A percentile compares a stretch with the other conserved stretches of the same genome.
These are phyloP conservation scores for Sordaria brevicollis DNA, from an alignment of 495 filamentous ascomycete genomes.

Conservation along the genomic window DNA sequence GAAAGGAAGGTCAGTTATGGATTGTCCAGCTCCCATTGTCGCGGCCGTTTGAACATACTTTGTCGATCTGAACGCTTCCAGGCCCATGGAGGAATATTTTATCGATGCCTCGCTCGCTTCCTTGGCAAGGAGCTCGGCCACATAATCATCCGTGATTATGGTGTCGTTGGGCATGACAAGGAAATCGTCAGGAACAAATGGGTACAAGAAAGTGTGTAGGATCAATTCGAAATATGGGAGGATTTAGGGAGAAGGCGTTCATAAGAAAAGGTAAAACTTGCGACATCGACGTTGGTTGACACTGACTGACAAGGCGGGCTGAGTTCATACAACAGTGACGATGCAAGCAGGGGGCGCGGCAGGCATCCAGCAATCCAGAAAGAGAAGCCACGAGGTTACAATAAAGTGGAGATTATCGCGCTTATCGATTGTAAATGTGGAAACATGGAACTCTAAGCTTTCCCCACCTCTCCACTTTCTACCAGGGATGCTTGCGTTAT, in stretches of 20 bases:
- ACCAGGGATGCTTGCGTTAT: background rate
- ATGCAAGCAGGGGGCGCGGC: background rate
- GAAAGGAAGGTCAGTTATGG: background rate
- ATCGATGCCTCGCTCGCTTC: constrained; percentile 61
- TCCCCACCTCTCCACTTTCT: too few relatives aligned
- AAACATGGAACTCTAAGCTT: background rate
- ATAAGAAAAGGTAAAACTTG: background rate
- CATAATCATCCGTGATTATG: constrained; percentile 58
- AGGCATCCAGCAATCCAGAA: background rate
- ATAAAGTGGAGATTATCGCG: background rate
- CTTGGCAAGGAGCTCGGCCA: constrained; percentile 60
- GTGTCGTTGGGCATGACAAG: constrained; percentile 27
- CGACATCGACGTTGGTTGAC: background rate
- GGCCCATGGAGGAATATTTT: constrained; percentile 61
- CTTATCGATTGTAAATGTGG: background rate
- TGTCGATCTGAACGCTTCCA: constrained; percentile 54
- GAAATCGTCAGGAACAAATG: background rate
- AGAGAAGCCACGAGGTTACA: background rate
- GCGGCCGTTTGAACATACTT: constrained; percentile 41
- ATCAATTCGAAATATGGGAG: background rate
- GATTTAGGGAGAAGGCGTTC: background rate
- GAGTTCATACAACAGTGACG: background rate
- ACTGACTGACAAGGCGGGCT: background rate
- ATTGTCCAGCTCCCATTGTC: background rate
- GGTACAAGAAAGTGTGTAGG: background rate